Evolutionary conservation across 176 grass and related monocot species (phyloP), one percentile per base, ranked within the genome.

Genomic region (Lolium perenne): DNA sequence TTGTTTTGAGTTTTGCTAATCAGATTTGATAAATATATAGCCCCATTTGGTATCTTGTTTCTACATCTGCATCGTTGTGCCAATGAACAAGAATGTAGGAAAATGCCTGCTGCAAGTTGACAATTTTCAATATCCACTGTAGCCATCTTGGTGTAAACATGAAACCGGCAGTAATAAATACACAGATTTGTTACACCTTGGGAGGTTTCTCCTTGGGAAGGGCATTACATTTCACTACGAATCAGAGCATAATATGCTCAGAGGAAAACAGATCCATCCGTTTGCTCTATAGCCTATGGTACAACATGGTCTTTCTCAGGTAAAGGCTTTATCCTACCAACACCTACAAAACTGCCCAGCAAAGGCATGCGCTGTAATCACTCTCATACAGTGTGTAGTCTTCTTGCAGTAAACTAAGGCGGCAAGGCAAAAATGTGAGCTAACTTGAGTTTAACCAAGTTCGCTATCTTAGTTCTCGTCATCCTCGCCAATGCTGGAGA

Each of bases 321-420:
- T 75, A 91, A 79, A 71, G 41, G 77, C 69, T 75, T 62, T 88
- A 61, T 57, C 86, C 74, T 94, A 93, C 77, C 83, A 81, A 84
- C 83, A 87, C 86, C 74, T 83, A 86, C 88, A 97, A 94, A 97
- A 97, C 72, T 83, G 85, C 48, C 68, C 48, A 67, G 25, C 71
- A 45, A 66, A 76, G 74, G 74, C 49, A 32, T 83, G 59, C 20
- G 59, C 20, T 75, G 72, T 78, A 83, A 87, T 78, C 61, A 74
- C 67, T 82, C 71, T 82, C 53, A 81, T 62, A 66, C 76, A 46
- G 69, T 75, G 68, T 38, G 13, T 21, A 54, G 25, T 81, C 70
- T 88, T 81, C 70, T 88, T 53, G 40, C 53, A 22, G 51, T 70
- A 91, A 93, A 73, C 57, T 87, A 87, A 16, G 72, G 45, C 62